Evolutionary conservation across 305 asterid genomes (phyloP), one percentile per base, ranked within the genome.

Genomic region (Solanum hybrid): DNA sequence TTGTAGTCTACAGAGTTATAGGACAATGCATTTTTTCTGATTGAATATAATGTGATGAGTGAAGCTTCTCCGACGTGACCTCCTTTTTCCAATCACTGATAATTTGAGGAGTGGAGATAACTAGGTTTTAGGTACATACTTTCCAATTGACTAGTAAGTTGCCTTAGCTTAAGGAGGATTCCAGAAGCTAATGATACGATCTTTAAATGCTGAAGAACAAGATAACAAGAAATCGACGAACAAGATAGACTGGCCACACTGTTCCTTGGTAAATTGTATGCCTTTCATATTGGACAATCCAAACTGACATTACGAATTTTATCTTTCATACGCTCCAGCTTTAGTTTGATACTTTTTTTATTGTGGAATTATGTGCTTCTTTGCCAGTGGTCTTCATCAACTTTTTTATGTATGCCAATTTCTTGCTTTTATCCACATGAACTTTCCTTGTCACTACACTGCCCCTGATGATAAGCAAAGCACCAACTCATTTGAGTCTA

Each of bases 401-500:
- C 27, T 27, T 41, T 83, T 83, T 83, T 34, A 83, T 27, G 37
- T 83, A 45, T 41, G 22, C 20, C 14, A 34, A 41, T 15, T 39
- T 82, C 73, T 83, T 68, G 51, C 73, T 82, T 82, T 41, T 27
- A 41, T 41, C 17, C 57, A 41, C 73, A 82, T 82, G 73, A 68
- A 41, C 68, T 82, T 82, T 27, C 15, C 73, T 81, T 41, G 87
- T 41, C 73, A 10, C 73, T 41, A 51, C 38, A 41, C 87, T 7
- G 87, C 27, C 73, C 73, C 86, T 87, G 90, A 89, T 87, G 90
- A 89, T 33, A 90, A 91, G 89, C 84, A 87, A 70, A 92, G 88
- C 6, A 70, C 77, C 12, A 91, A 94, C 90, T 57, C 93, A 11
- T 51, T 79, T 22, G 96, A 91, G 89, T 90, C 95, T 3, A 13